phyloP scores from a whole-genome alignment of 2,329 filamentous ascomycete species.

The Microsporum audouinii region DNA sequence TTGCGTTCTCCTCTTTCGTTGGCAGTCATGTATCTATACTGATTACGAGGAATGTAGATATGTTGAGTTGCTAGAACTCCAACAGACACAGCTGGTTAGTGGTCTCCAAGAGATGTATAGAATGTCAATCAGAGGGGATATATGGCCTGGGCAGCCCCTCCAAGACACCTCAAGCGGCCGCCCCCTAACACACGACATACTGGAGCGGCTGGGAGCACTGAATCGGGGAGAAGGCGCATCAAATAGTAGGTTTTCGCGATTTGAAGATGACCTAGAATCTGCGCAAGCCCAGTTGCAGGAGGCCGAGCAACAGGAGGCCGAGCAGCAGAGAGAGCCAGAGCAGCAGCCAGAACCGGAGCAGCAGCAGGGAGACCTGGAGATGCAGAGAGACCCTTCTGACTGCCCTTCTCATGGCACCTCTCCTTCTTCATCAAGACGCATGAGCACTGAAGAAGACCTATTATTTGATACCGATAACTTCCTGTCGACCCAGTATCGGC shows the following conservation, averaged over 20 bases:
- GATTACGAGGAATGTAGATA: conserved; percentile 34
- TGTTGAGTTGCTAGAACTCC: conserved; percentile 56
- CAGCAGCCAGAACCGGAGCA: too few relatives aligned
- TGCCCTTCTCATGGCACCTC: conserved; percentile 48
- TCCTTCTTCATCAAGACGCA: conserved; percentile 24
- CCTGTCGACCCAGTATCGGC: not conserved
- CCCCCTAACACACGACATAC: conserved; percentile 53
- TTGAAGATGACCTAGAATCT: conserved; percentile 43
- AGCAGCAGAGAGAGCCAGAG: too few relatives aligned
- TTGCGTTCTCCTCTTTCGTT: conserved; percentile 1
- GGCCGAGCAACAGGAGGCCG: too few relatives aligned
- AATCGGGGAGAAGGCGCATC: conserved; percentile 39
- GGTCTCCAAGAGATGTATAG: conserved; percentile 52
- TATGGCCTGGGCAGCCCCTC: conserved; percentile 46
- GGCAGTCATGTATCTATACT: not conserved
- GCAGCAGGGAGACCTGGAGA: conserved; percentile 39
- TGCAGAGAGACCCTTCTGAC: conserved; percentile 43
- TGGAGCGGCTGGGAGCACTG: conserved; percentile 47
- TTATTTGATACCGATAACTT: not conserved
- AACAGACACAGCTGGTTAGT: conserved; percentile 50
- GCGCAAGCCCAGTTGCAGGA: conserved; percentile 40
- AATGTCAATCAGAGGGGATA: conserved; percentile 40
- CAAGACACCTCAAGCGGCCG: conserved; percentile 42
- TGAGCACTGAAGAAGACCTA: conserved; percentile 3
- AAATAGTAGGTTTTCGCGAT: conserved; percentile 24